Evolutionary conservation across 2,329 filamentous ascomycete species (phyloP).

Genomic region (Nigrospora oryzae): DNA sequence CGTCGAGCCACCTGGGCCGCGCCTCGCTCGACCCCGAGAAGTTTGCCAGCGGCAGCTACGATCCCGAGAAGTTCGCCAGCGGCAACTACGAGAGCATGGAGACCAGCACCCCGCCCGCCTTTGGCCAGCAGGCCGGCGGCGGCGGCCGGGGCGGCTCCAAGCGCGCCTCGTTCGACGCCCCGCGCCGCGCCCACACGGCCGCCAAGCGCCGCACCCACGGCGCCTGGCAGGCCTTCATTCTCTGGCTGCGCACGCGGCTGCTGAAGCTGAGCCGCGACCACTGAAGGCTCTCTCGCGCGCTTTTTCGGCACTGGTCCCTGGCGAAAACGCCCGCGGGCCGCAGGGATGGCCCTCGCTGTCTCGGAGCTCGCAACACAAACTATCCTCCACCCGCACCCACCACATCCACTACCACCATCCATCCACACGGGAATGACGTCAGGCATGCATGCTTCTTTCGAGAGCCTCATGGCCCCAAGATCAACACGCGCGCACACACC

Average conservation of each 20-base stretch:
- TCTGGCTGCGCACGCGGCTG: conserved; percentile 55
- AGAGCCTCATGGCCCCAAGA: too few relatives aligned
- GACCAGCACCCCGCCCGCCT: conserved; percentile 15
- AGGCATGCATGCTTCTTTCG: too few relatives aligned
- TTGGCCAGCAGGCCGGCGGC: conserved; percentile 19
- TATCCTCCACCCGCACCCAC: too few relatives aligned
- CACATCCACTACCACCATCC: too few relatives aligned
- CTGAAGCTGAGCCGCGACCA: conserved; percentile 24
- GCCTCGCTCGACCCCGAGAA: conserved; percentile 27
- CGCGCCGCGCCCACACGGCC: conserved; percentile 33
- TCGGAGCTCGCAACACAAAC: too few relatives aligned
- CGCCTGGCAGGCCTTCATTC: conserved; percentile 54
- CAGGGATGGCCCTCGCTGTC: too few relatives aligned
- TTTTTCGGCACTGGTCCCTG: too few relatives aligned
- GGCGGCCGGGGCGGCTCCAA: conserved; percentile 29
- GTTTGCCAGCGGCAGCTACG: conserved; percentile 21
- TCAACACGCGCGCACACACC: too few relatives aligned
- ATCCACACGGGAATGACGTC: too few relatives aligned
- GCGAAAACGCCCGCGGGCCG: too few relatives aligned
- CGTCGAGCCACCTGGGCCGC: conserved; percentile 10
- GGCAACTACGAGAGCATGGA: conserved; percentile 36
- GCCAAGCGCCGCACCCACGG: conserved; percentile 53
- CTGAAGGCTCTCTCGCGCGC: too few relatives aligned
- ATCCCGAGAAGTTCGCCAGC: conserved; percentile 37
- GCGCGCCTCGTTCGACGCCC: conserved; percentile 32